Base-by-base conservation (phyloP, 352 stramenopile species). In the Phytopythium helicoides region DNA sequence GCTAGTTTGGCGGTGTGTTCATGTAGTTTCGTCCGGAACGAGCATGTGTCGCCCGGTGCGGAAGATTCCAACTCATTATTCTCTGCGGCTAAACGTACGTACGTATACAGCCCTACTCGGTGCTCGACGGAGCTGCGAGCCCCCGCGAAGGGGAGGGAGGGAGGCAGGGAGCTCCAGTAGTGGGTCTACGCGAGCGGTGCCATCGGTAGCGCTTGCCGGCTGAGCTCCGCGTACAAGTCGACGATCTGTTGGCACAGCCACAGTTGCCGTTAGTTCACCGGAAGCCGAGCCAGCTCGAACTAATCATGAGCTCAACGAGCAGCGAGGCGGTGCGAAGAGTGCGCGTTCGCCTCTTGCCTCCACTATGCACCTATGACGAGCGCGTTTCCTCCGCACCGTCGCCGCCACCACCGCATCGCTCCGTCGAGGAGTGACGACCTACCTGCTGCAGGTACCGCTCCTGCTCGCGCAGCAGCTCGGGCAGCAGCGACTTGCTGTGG, bases 391-490 rank as follows among this genome's bases (percentile, higher is more conserved):
- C 4, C 41, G 28, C 19, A 12, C 1, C 12, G n/a, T n/a, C n/a
- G 19, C 28, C 28, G 28, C 28, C 28, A 33, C 28, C 28, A 33
- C 28, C 28, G 28, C 28, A 33, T 33, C 28, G 28, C 28, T 33
- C 28, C 5, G 28, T 33, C 28, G 5, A 33, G 28, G 28, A 10
- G 28, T 9, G 28, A 9, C 28, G 28, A 45, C 40, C 12, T 35
- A 81, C 73, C 60, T 77, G 55, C 36, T 58, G 31, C 19, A 81
- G 61, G 38, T 68, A 79, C 36, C 70, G 47, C 35, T 78, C 76
- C 54, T 91, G 81, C 49, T 91, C 81, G 25, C 66, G 68, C 38
- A 91, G 54, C 6, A 91, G 62, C 46, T 73, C 60, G 37, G 75
- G 76, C 19, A 52, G 47, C 33, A 52, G 31, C 33, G 47, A 52